Base-by-base conservation (phyloP, 2,329 filamentous ascomycete genomes). In the Zymoseptoria tritici region DNA sequence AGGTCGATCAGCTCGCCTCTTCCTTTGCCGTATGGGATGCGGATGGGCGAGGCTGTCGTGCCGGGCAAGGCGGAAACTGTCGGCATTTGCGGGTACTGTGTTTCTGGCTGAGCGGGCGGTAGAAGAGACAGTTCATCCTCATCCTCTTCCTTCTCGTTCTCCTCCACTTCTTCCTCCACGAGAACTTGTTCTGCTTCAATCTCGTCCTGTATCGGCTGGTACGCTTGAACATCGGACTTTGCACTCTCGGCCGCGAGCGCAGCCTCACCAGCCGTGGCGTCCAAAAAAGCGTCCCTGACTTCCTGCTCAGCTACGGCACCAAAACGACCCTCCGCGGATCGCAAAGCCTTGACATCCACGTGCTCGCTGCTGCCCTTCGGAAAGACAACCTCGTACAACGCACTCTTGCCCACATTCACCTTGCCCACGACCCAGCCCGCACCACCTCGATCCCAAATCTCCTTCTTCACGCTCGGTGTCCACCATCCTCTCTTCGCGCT, bases 351-450 rank as follows among this genome's bases (percentile, higher is more conserved):
- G n/a, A 55, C 29, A 26, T 29, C 42, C 5, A 36, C 20, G 36
- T 52, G 19, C 8, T 60, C 55, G 20, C 24, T 53, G 20, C 29
- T 55, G 56, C 68, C 79, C 89, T 93, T 87, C 3, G 95, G 93
- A 69, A 92, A 96, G 7, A 97, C 85, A 4, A 86, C 83, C 67
- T 94, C 87, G 62, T 97, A 96, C 2, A 99, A 82, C 70, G 88
- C 88, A 68, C 93, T 97, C 76, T 99, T 99, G 22, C 94, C 95
- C 2, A 97, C 95, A 71, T 99, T 99, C 63, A 91, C 91, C 74
- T 96, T 97, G n/a, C 94, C 94, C 2, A 99, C 89, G 80, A 99
- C 87, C 93, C 94, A 99, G 16, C 89, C 87, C 16, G 87, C 94
- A 4, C 93, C 93, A 3, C 91, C 91, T 54, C 90, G 84, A 51